phyloP scores from a whole-genome alignment of 441 rosid genomes.

The Croton laevigatus region DNA sequence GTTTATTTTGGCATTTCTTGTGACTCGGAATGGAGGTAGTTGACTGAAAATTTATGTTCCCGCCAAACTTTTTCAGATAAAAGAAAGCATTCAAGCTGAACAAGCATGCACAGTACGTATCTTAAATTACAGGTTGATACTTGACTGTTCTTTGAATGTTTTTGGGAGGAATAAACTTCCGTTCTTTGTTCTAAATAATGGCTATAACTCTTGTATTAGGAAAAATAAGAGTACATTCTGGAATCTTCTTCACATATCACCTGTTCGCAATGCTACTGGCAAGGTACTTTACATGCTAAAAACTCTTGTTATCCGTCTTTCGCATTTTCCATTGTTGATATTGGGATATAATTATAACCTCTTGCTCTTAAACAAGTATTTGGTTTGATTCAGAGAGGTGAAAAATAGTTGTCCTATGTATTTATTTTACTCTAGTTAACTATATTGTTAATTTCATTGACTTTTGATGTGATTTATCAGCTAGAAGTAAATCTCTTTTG shows the following conservation, averaged over 20 bases:
- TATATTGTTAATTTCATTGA: not conserved
- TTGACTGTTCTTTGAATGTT: slow-evolving; percentile 29
- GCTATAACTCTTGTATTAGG: slow-evolving; percentile 45
- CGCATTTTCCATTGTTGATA: not conserved
- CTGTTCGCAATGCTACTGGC: slow-evolving; percentile 87
- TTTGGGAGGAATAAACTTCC: slow-evolving; percentile 13
- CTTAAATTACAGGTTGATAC: slow-evolving; percentile 90
- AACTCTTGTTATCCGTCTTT: not conserved
- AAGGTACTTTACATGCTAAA: slow-evolving; percentile 49
- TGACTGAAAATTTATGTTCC: slow-evolving; percentile 2
- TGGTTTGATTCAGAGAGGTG: not conserved
- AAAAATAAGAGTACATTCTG: slow-evolving; percentile 74
- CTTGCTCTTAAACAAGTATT: not conserved
- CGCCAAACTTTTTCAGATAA: slow-evolving; percentile 44
- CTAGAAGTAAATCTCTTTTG: not conserved
- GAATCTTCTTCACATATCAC: slow-evolving; percentile 89
- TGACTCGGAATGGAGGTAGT: slow-evolving; percentile 5
- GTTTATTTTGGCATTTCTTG: not conserved
- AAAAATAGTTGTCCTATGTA: not conserved
- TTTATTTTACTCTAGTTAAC: not conserved
- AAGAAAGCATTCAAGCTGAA: slow-evolving; percentile 54
- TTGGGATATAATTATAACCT: not conserved
- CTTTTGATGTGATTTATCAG: not conserved
- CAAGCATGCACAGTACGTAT: slow-evolving; percentile 89
- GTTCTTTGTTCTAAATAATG: slow-evolving; percentile 22